Evolutionary conservation across 176 grass and related monocot genomes (phyloP).

Genomic region (Raddia guianensis): DNA sequence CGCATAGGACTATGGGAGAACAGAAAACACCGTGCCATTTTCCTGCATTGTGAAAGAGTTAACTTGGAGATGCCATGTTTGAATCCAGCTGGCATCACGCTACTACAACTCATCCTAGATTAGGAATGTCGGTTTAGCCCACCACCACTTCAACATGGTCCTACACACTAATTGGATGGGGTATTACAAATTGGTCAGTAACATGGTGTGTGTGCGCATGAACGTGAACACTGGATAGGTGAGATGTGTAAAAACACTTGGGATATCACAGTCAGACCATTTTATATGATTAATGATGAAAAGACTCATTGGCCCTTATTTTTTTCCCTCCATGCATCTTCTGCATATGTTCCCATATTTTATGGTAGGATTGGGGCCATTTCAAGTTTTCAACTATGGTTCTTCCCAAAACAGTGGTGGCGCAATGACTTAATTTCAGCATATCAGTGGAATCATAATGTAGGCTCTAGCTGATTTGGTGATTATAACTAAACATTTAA

Average conservation of each 20-base stretch:
- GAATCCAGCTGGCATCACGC: no score
- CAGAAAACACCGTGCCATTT: neutral
- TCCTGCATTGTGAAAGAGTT: no score
- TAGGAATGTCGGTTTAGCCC: no score
- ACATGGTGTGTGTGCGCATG: neutral
- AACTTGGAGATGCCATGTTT: no score
- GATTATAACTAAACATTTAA: constrained; percentile 20
- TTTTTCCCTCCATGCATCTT: neutral
- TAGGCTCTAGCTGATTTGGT: constrained; percentile 2
- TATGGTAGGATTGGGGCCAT: neutral
- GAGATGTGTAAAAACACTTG: neutral
- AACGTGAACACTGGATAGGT: neutral
- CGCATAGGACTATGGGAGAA: neutral
- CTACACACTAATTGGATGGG: no score
- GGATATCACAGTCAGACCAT: neutral
- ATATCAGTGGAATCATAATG: neutral
- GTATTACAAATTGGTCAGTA: neutral
- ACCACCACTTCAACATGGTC: no score
- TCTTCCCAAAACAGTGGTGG: neutral
- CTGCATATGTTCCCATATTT: neutral
- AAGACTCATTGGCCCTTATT: neutral
- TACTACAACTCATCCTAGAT: no score
- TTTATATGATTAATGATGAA: neutral
- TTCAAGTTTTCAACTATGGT: neutral
- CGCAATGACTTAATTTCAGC: neutral